Percentiles rank a stretch among this genome's conserved stretches.
phyloP scores from a whole-genome alignment of 257 asterid genomes.

The Linderniella brevidens region DNA sequence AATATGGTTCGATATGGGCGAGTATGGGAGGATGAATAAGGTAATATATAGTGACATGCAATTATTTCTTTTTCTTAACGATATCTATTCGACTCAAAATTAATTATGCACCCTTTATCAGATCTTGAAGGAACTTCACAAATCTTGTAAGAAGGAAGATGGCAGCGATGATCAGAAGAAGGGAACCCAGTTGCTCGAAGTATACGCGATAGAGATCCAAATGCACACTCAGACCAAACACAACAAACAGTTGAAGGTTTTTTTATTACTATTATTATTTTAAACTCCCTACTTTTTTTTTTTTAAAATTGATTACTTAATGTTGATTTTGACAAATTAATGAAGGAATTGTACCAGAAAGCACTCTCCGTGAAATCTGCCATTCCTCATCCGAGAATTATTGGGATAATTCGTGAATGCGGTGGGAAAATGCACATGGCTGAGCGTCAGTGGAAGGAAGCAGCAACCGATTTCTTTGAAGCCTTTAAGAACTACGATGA shows the following conservation, averaged over 20 bases:
- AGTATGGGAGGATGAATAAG: conserved; percentile 91
- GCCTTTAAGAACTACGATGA: conserved; percentile 97
- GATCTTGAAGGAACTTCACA: conserved; percentile 96
- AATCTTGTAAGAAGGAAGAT: conserved; percentile 93
- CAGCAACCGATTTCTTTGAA: conserved; percentile 96
- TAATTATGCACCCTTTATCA: conserved; percentile 17
- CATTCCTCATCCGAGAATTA: conserved; percentile 96
- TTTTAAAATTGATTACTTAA: neutral
- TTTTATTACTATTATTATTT: no score
- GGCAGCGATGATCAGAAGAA: conserved; percentile 98
- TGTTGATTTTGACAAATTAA: neutral
- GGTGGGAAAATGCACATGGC: conserved; percentile 99
- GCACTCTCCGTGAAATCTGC: conserved; percentile 95
- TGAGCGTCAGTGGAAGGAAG: conserved; percentile 91
- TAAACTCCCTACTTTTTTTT: conserved; percentile 1
- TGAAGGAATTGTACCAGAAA: conserved; percentile 77
- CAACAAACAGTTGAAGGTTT: conserved; percentile 91
- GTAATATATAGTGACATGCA: conserved; percentile 18
- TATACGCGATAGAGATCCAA: conserved; percentile 95
- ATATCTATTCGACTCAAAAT: conserved; percentile 8
- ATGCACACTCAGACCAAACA: conserved; percentile 96
- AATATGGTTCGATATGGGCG: conserved; percentile 94
- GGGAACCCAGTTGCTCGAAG: conserved; percentile 93
- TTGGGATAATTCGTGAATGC: conserved; percentile 98
- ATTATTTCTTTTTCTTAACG: neutral